A percentile compares a stretch with the other conserved stretches of the same genome.
phyloP scores from a whole-genome alignment of 371 early-diverging fungal species.

The Mucor racemosus region DNA sequence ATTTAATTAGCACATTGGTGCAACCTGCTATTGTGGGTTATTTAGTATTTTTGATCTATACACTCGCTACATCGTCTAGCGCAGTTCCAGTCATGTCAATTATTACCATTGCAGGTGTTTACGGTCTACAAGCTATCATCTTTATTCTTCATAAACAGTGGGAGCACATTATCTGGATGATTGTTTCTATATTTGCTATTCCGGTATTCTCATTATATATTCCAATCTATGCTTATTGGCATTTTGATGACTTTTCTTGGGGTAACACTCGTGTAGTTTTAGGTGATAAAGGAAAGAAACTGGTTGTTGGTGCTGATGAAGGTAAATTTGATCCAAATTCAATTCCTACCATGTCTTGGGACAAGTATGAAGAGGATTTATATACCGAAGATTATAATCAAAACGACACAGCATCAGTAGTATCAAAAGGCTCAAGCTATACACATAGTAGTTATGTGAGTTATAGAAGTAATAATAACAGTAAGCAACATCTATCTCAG shows the following conservation, averaged over 20 bases:
- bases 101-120: constrained; percentile 72
- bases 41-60: constrained; percentile 71
- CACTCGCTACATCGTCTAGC: constrained; percentile 38
- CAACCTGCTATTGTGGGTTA: constrained; percentile 91
- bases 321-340: constrained; percentile 72
- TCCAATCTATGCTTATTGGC: constrained; percentile 90
- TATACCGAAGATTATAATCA: constrained; percentile 25
- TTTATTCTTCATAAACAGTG: constrained; percentile 82
- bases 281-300: constrained; percentile 79
- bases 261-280: constrained; percentile 91
- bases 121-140: constrained; percentile 82
- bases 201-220: constrained; percentile 80
- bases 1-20: constrained; percentile 88
- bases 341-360: constrained; percentile 82
- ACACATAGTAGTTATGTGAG: constrained; percentile 40
- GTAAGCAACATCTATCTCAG: not conserved
- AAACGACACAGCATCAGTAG: constrained; percentile 34
- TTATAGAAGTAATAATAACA: constrained; percentile 26
- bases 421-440: constrained; percentile 34
- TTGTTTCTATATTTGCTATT: constrained; percentile 84
- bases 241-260: constrained; percentile 97
- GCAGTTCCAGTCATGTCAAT: constrained; percentile 60
- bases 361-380: constrained; percentile 77
- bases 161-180: constrained; percentile 96
- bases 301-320: constrained; percentile 54